Percentiles rank a stretch among this genome's conserved stretches.
These are phyloP conservation scores for Aaosphaeria arxii DNA, from an alignment of 2,329 filamentous ascomycete species.

Conservation along the genomic window DNA sequence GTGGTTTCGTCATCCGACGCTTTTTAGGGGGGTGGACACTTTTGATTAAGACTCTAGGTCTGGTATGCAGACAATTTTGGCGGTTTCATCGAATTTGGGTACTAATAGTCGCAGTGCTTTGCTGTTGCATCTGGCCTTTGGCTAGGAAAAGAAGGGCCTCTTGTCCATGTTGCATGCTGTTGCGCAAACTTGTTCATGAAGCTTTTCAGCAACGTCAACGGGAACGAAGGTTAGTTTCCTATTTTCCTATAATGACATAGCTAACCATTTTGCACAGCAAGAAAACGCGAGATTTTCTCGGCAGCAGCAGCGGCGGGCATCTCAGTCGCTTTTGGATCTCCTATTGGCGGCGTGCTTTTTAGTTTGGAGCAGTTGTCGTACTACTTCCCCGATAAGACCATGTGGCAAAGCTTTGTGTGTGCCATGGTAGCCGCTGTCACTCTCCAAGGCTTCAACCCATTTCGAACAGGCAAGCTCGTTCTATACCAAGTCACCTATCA, in stretches of 20 bases:
- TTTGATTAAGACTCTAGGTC: conserved; percentile 80
- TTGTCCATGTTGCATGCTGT: conserved; percentile 96
- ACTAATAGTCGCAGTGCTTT: conserved; percentile 61
- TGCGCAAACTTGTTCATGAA: conserved; percentile 95
- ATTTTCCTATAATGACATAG: not conserved
- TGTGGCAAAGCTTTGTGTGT: conserved; percentile 99
- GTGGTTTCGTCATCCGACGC: conserved; percentile 85
- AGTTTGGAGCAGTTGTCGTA: conserved; percentile 95
- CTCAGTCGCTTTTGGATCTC: conserved; percentile 89
- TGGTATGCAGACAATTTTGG: conserved; percentile 54
- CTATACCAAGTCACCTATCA: conserved; percentile 95
- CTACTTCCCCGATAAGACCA: conserved; percentile 98
- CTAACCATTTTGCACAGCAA: conserved; percentile 52
- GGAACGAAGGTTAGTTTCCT: conserved; percentile 69
- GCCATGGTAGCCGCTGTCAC: conserved; percentile 98
- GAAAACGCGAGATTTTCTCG: conserved; percentile 89
- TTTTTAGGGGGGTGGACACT: conserved; percentile 89
- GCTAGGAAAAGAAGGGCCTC: conserved; percentile 91
- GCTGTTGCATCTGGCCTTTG: conserved; percentile 93
- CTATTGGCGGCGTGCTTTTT: conserved; percentile 92
- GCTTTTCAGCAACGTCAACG: conserved; percentile 73
- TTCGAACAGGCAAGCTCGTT: conserved; percentile 91
- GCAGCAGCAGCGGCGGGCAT: conserved; percentile 90
- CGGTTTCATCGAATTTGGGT: conserved; percentile 6
- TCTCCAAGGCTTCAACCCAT: conserved; percentile 88